Evolutionary conservation across 2,329 filamentous ascomycete genomes (phyloP), one percentile per base, ranked within the genome.

Genomic region (Periconia macrospinosa): DNA sequence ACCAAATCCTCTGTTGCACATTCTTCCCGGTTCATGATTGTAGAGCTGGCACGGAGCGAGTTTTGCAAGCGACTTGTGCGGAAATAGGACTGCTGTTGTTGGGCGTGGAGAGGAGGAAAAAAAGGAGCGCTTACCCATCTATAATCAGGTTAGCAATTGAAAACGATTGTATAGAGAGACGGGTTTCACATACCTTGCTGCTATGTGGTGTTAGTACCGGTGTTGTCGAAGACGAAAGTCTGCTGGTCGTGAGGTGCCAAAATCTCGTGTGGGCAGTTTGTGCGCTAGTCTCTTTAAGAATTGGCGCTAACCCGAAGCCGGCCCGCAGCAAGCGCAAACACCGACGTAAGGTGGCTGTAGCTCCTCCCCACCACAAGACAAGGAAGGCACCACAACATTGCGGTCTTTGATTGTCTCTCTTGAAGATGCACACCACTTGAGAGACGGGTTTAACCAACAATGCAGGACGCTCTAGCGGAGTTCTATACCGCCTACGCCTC

Each of bases 381-480:
- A n/a, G n/a, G n/a, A n/a, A n/a, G 11, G 33, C 15, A 37, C 33
- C 5, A 5, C 11, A 37, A 37, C 33, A 37, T 37, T 37, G 42
- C 17, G 14, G 35, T 40, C 14, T 13, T 17, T 41, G 6, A 19
- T 37, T 15, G 19, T 41, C 20, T 9, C 45, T 14, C 43, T 17
- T 45, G 14, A 48, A 27, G 35, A 54, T 54, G 52, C 42, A 23
- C 33, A 35, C 19, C 20, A 13, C 27, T 15, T 54, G 23, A 49
- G 18, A 47, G 51, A 52, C 51, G 47, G 33, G 3, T n/a, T n/a
- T 15, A 23, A 30, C n/a, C 43, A 33, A 45, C 13, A 19, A 45
- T 96, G 91, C 86, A 92, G 68, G 77, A 81, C 49, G 78, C 94
- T 48, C 89, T 95, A 66, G 77, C 80, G 41, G 85, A 90, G 55